Percentiles rank a stretch among this genome's conserved stretches.
Conservation (phyloP, 345 rosid species). For the Clausena lansium region DNA sequence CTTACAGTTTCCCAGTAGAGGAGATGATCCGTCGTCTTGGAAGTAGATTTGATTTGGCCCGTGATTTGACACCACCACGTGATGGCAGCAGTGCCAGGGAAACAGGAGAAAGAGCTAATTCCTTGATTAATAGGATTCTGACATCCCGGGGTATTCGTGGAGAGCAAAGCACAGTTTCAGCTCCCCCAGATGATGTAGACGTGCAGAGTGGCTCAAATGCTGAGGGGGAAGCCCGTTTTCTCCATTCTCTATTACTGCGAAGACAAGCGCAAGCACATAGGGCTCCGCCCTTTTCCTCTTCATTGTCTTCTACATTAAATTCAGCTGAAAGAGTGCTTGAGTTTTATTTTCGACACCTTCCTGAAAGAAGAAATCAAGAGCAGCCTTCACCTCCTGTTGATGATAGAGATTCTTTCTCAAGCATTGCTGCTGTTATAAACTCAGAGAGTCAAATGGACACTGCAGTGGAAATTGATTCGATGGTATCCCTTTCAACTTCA, state of each 20-base stretch:
- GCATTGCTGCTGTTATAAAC: conserved; percentile 83
- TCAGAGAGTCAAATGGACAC: conserved; percentile 83
- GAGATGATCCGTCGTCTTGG: conserved; percentile 81
- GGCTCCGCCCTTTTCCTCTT: conserved; percentile 45
- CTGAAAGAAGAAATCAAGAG: conserved; percentile 65
- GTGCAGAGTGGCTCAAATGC: conserved; percentile 46
- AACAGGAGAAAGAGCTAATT: conserved; percentile 45
- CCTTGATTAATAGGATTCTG: conserved; percentile 60
- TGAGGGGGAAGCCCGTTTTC: conserved; percentile 47
- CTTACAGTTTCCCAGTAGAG: conserved; percentile 67
- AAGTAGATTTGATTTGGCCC: conserved; percentile 58
- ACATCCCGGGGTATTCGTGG: conserved; percentile 70
- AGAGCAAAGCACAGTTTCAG: conserved; percentile 50
- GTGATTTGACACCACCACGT: conserved; percentile 44
- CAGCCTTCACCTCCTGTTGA: conserved; percentile 64
- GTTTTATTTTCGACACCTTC: conserved; percentile 48
- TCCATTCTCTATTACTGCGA: conserved; percentile 49
- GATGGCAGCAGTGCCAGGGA: conserved; percentile 50
- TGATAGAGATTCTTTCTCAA: conserved; percentile 91
- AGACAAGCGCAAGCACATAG: conserved; percentile 62
- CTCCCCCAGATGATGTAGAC: conserved; percentile 52
- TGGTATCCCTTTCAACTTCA: conserved; percentile 79
- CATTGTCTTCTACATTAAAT: conserved; percentile 46
- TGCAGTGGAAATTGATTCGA: conserved; percentile 80
- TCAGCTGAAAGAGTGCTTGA: conserved; percentile 61